Evolutionary conservation across 2,329 filamentous ascomycete genomes (phyloP), one percentile per base, ranked within the genome.

Genomic region (Fusarium stilboides): DNA sequence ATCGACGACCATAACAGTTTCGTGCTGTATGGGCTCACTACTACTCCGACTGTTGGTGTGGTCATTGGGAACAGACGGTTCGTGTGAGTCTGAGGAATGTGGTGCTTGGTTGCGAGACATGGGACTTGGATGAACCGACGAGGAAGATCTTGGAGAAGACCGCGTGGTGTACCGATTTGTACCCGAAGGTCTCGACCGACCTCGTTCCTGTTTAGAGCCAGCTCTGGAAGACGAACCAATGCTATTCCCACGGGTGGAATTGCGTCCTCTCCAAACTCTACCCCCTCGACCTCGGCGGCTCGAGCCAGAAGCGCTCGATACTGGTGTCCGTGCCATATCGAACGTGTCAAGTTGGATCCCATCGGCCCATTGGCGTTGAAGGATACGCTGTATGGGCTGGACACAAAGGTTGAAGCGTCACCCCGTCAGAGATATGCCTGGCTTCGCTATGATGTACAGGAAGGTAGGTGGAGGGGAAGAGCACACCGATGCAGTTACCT

Each of bases 1-100:
- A 61, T 97, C 90, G 24, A 97, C 82, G 1, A 93, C 92, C 89
- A 97, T 93, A 60, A 97, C 86, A 26, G 94, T 80, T 75, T 96
- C 92, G 57, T 74, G 69, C 15, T 63, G 56, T 22, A 69, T 55
- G 9, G 52, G 40, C 24, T 65, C 52, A 19, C 62, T 66, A 26
- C 46, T 66, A 15, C 31, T 69, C 50, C 57, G 67, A 44, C 28
- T 9, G 36, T 50, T 33, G 39, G 43, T 28, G 17, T 57, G 17
- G 12, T 44, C 39, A 14, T 33, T 49, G 5, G 36, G 46, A 20
- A 47, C 19, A 13, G 37, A 37, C 13, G 24, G 44, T 37, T 36
- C 47, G 15, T 28, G 34, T 50, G 24, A 8, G n/a, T 43, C 49
- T 5, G 50, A 50, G 19, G 45, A 28, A 33, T 54, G 43, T 7